Conservation (phyloP, 768 basidiomycete species). For the Rhizopogon roseolus region DNA sequence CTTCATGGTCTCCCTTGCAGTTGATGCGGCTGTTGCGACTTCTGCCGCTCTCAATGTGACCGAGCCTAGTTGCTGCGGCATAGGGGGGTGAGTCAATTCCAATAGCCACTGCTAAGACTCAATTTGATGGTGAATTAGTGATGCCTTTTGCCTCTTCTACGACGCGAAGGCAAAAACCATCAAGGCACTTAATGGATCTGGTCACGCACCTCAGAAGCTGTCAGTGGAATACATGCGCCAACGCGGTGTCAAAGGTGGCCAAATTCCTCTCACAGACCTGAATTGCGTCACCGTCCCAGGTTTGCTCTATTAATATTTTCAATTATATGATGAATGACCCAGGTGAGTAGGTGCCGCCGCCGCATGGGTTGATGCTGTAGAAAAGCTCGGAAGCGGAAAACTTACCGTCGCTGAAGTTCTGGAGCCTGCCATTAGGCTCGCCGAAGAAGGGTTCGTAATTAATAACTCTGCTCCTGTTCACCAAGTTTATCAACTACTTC, state of each 20-base stretch:
- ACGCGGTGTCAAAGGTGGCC: constrained; percentile 60
- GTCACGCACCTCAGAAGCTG: constrained; percentile 77
- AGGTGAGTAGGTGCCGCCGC: constrained; percentile 73
- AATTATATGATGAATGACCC: constrained; percentile 2
- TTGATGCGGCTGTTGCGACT: constrained; percentile 92
- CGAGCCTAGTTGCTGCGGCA: constrained; percentile 85
- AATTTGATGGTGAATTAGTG: constrained; percentile 37
- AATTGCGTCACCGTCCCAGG: constrained; percentile 93
- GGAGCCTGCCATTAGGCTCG: constrained; percentile 85
- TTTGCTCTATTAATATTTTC: constrained; percentile 10
- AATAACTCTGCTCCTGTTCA: neutral
- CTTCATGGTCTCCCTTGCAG: constrained; percentile 30
- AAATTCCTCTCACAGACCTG: constrained; percentile 76
- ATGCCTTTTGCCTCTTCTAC: constrained; percentile 92
- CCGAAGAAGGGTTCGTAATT: constrained; percentile 74
- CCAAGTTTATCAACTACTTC: neutral
- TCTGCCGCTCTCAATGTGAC: constrained; percentile 92
- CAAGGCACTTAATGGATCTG: constrained; percentile 90
- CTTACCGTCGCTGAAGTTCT: constrained; percentile 66
- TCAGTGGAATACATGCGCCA: constrained; percentile 66
- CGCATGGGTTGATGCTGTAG: constrained; percentile 90
- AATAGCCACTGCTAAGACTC: constrained; percentile 2
- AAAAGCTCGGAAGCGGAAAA: constrained; percentile 71
- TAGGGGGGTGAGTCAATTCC: constrained; percentile 64
- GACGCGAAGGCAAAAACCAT: constrained; percentile 79